Conservation (phyloP, 805 yeast genomes). For the Kodamaea neixiangensis region DNA sequence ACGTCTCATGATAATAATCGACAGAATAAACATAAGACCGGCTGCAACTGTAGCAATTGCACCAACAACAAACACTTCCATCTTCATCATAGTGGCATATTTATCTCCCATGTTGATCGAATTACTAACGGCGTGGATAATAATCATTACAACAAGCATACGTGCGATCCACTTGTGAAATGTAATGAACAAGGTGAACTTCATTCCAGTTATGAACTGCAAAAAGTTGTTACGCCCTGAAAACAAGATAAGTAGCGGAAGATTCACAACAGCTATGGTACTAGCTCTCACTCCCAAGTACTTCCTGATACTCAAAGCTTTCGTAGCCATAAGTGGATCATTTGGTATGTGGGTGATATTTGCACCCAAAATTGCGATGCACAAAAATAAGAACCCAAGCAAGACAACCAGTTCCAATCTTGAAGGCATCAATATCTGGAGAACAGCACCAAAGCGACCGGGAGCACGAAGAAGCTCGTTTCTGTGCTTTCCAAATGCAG, state of each 20-base stretch:
- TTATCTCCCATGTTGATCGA: slow-evolving; percentile 16
- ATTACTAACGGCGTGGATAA: slow-evolving; percentile 35
- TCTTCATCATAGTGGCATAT: background rate
- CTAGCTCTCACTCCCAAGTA: slow-evolving; percentile 46
- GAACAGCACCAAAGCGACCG: slow-evolving; percentile 15
- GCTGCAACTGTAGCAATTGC: slow-evolving; percentile 39
- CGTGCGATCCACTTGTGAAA: slow-evolving; percentile 49
- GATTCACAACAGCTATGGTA: slow-evolving; percentile 43
- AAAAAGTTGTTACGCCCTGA: slow-evolving; percentile 66
- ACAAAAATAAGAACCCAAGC: slow-evolving; percentile 20
- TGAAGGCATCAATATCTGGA: slow-evolving; percentile 36
- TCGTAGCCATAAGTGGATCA: slow-evolving; percentile 18
- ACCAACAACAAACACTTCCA: slow-evolving; percentile 23
- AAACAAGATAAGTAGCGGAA: slow-evolving; percentile 56
- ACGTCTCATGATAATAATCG: slow-evolving; percentile 35
- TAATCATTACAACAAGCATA: slow-evolving; percentile 26
- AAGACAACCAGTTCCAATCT: slow-evolving; percentile 37
- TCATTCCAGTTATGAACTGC: slow-evolving; percentile 60
- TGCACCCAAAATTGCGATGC: slow-evolving; percentile 15
- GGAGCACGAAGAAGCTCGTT: slow-evolving; percentile 18
- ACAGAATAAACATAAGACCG: slow-evolving; percentile 31
- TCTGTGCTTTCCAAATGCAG: slow-evolving; percentile 29
- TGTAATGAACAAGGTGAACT: slow-evolving; percentile 43
- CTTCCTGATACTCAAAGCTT: slow-evolving; percentile 20
- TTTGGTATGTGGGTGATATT: slow-evolving; percentile 12